Base-by-base conservation (phyloP, 2,329 filamentous ascomycete species). In the Penicillium polonicum region DNA sequence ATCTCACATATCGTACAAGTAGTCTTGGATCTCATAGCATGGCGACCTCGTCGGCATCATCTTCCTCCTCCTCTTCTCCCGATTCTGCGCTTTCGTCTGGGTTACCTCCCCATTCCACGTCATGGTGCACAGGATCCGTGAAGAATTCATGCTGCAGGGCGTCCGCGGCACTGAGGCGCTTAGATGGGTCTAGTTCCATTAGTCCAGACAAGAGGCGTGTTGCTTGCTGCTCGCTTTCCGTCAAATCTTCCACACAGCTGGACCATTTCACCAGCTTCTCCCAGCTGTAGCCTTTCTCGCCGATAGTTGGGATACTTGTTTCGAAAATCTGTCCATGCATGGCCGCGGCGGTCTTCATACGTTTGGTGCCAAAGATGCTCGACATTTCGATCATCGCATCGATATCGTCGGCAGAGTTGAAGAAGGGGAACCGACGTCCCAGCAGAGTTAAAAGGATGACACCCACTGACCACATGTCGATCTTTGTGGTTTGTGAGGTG, bases 341-440 rank as follows among this genome's bases (percentile, higher is more conserved):
- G 19, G 91, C 80, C 0, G 91, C 91, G 3, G 89, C 90, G 35
- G 85, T 80, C 70, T 88, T 90, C 93, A 99, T 97, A 58, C 88
- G 86, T 70, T 85, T 87, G 42, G 83, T 83, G 49, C 94, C 94
- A 72, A 97, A 97, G 60, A 99, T 96, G 58, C 91, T 96, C 36
- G 92, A 90, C 65, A 99, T 95, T 75, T 99, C 94, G 65, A 99
- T 93, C 83, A 97, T 89, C 51, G 94, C 94, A 71, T 99, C 94
- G 48, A 99, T 89, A 68, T 99, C 94, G 73, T 99, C 94, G n/a
- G 92, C 89, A 45, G 91, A 96, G 77, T 99, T 97, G 82, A 99
- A 99, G 77, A 99, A 99, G 1, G 94, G 94, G 68, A 99, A 99
- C 4, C 94, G 87, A 56, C 89, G 89, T 41, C 90, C 93, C 15